These are phyloP conservation scores for Agrocybe praecox DNA, from an alignment of 768 basidiomycete species.

Conservation along the genomic window DNA sequence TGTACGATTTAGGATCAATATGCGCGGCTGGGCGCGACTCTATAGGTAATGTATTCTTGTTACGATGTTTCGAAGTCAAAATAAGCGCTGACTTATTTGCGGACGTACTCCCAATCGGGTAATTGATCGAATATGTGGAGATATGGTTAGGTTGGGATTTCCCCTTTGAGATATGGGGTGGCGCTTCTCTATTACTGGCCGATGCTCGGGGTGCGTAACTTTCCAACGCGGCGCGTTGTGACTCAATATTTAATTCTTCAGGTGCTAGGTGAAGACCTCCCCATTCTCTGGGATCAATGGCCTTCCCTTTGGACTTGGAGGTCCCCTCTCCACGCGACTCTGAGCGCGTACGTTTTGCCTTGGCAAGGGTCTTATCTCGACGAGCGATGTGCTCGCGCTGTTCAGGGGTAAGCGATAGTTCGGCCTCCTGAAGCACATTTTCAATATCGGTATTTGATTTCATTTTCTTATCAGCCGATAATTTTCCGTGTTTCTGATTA, in stretches of 20 bases:
- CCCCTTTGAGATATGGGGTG: too few relatives aligned
- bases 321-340: conserved; percentile 4
- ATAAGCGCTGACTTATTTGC: too few relatives aligned
- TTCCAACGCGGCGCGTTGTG: neutral
- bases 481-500: neutral
- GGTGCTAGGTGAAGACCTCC: neutral
- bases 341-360: neutral
- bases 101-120: too few relatives aligned
- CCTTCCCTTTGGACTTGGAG: conserved; percentile 12
- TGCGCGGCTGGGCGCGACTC: too few relatives aligned
- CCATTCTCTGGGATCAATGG: conserved; percentile 13
- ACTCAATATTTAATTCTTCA: neutral
- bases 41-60: too few relatives aligned
- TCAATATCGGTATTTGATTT: neutral
- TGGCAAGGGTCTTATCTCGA: neutral
- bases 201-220: too few relatives aligned
- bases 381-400: neutral
- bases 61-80: too few relatives aligned
- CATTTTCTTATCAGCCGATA: neutral
- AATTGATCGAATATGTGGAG: too few relatives aligned
- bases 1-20: too few relatives aligned
- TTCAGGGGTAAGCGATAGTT: neutral
- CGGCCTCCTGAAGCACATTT: neutral
- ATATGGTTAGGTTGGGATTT: too few relatives aligned
- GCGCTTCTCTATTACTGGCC: too few relatives aligned